Evolutionary conservation across 148 eudicot species (phyloP).

Genomic region (Suaeda aralocaspica): DNA sequence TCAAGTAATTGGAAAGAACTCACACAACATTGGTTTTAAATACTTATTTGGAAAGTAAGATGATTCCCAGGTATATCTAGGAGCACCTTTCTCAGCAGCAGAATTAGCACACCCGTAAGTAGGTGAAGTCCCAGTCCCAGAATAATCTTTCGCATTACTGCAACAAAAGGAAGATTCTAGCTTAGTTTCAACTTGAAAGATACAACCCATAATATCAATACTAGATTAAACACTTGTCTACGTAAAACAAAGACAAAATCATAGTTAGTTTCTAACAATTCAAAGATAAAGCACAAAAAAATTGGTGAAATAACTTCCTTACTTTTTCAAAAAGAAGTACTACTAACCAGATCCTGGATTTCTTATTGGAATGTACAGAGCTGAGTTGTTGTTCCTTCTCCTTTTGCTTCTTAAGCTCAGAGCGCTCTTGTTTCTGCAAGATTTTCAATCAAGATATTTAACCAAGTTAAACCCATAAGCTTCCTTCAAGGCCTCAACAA

Average conservation of each 20-base stretch:
- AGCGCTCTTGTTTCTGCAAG: constrained; percentile 65
- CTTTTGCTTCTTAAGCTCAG: constrained; percentile 54
- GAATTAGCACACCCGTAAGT: constrained; percentile 30
- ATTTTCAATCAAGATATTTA: constrained; percentile 7
- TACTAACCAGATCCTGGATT: constrained; percentile 45
- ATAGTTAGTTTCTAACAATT: background rate
- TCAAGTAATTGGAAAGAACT: background rate
- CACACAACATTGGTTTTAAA: background rate
- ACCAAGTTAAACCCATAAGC: background rate
- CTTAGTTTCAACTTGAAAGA: background rate
- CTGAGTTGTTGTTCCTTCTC: constrained; percentile 53
- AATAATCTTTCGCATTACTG: constrained; percentile 40
- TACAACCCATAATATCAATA: too few species aligned
- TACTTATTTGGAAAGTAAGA: background rate
- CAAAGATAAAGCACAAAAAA: background rate
- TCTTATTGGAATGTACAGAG: constrained; percentile 29
- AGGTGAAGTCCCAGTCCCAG: constrained; percentile 24
- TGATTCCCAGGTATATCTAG: constrained; percentile 34
- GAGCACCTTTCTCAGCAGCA: constrained; percentile 25
- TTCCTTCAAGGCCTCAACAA: background rate
- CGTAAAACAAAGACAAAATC: background rate
- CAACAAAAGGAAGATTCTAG: constrained; percentile 24
- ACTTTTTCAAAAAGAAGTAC: background rate
- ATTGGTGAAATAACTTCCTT: background rate
- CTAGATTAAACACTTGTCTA: background rate